Evolutionary conservation across 202 grass and related monocot genomes (phyloP), one percentile per base, ranked within the genome.

Genomic region (Saccharum hybrid): DNA sequence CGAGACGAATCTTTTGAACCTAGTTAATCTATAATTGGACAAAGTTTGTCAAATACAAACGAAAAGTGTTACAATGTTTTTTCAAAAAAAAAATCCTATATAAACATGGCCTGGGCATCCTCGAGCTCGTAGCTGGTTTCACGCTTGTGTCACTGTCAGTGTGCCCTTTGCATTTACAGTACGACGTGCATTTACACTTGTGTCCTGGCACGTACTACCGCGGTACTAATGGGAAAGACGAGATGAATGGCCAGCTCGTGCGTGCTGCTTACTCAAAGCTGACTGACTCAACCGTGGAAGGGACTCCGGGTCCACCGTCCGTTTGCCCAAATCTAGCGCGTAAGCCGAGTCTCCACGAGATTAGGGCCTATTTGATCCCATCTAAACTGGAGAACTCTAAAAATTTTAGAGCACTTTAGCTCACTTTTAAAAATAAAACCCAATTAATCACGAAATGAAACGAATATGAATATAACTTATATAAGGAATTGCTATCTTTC

Each of bases 181-280:
- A 56, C 26, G 26, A 28, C 26, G 26, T 28, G 26, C 26, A 28
- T 28, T 28, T 28, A 28, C 26, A 28, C 26, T 28, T 1, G 26
- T 28, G 26, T 28, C 36, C 36, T 68, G 8, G 36, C 15, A n/a
- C 64, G 33, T 37, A 19, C 9, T 4, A 34, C 33, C 33, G 33
- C 33, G 2, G 33, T 34, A 4, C 33, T n/a, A n/a, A n/a, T n/a
- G n/a, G n/a, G n/a, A n/a, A n/a, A n/a, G n/a, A n/a, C n/a, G n/a
- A 21, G 63, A 22, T 79, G 63, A 52, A 64, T 67, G 61, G 71
- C 51, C 31, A 33, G 6, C 8, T 54, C 61, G 19, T 16, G 49
- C 84, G 62, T 86, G 70, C 71, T 60, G 70, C 70, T 36, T n/a
- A 86, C 84, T 86, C 84, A 75, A 81, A 75, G 31, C 31, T 33